Evolutionary conservation across 805 yeast genomes (phyloP).

Genomic region (Yamadazyma akitaensis): DNA sequence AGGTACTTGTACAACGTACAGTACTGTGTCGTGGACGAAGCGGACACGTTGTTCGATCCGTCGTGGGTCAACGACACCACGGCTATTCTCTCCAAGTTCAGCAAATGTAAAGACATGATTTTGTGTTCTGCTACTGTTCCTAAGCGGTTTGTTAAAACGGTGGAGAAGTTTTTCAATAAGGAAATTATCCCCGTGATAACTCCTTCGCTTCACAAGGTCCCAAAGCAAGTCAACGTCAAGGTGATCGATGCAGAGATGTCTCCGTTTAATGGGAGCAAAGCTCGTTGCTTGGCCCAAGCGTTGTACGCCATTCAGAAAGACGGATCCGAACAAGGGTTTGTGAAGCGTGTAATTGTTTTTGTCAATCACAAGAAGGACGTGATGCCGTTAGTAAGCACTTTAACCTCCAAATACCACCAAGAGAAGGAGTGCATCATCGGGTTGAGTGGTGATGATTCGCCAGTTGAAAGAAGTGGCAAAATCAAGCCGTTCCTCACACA

Average conservation of each 20-base stretch:
- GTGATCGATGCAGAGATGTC: conserved; percentile 70
- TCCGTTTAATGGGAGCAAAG: conserved; percentile 83
- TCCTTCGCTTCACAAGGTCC: conserved; percentile 82
- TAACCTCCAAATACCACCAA: conserved; percentile 40
- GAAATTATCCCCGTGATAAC: conserved; percentile 61
- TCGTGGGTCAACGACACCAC: conserved; percentile 71
- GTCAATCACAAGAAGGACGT: conserved; percentile 74
- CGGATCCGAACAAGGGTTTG: conserved; percentile 71
- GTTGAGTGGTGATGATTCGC: conserved; percentile 61
- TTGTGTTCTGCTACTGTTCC: conserved; percentile 93
- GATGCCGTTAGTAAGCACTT: conserved; percentile 50
- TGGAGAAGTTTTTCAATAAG: conserved; percentile 59
- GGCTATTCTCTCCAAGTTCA: conserved; percentile 48
- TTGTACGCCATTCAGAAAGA: conserved; percentile 81
- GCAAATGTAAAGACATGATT: conserved; percentile 57
- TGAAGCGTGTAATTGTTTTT: conserved; percentile 80
- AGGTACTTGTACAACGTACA: conserved; percentile 44
- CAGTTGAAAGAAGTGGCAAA: conserved; percentile 55
- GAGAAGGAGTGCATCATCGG: conserved; percentile 50
- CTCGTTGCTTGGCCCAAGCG: conserved; percentile 84
- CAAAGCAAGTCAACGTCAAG: conserved; percentile 66
- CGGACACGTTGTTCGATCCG: conserved; percentile 85
- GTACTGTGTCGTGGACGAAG: conserved; percentile 82
- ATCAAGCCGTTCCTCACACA: conserved; percentile 64
- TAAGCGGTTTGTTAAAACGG: conserved; percentile 60